A percentile compares a stretch with the other conserved stretches of the same genome.
Conservation (phyloP, 441 rosid genomes). For the Adansonia madagascariensis region DNA sequence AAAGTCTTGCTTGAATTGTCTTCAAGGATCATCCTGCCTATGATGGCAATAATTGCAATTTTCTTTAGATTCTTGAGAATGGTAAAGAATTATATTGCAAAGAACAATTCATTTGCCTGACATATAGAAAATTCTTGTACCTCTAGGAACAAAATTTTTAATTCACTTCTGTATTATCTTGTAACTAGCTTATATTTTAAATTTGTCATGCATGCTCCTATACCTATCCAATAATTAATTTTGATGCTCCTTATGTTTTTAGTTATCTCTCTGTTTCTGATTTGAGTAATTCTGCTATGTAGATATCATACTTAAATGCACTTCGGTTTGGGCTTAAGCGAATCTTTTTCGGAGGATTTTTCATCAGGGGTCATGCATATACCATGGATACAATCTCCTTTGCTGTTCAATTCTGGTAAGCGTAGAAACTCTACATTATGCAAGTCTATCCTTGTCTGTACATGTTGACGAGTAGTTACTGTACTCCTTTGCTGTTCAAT, state of each 20-base stretch:
- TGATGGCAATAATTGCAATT: background rate
- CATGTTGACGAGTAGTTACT: background rate
- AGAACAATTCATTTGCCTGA: background rate
- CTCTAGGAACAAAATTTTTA: background rate
- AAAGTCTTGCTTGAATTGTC: background rate
- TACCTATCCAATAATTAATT: background rate
- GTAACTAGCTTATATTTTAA: background rate
- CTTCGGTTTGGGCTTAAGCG: constrained; percentile 88
- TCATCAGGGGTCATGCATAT: constrained; percentile 88
- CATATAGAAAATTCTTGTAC: background rate
- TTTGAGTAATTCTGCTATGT: constrained; percentile 20
- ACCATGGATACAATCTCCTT: constrained; percentile 98
- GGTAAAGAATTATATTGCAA: constrained; percentile 8
- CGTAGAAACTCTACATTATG: constrained; percentile 20
- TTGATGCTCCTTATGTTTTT: background rate
- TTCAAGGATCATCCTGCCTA: background rate
- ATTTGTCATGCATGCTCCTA: background rate
- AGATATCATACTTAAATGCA: constrained; percentile 90
- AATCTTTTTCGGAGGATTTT: constrained; percentile 91
- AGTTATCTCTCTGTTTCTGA: constrained; percentile 17
- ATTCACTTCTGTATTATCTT: background rate
- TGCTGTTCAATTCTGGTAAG: constrained; percentile 92
- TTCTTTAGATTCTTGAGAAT: constrained; percentile 6
- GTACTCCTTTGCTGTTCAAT: constrained; percentile 70
- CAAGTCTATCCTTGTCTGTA: background rate